Conservation (phyloP, 2,329 filamentous ascomycete species). For the Penicillium sp. region DNA sequence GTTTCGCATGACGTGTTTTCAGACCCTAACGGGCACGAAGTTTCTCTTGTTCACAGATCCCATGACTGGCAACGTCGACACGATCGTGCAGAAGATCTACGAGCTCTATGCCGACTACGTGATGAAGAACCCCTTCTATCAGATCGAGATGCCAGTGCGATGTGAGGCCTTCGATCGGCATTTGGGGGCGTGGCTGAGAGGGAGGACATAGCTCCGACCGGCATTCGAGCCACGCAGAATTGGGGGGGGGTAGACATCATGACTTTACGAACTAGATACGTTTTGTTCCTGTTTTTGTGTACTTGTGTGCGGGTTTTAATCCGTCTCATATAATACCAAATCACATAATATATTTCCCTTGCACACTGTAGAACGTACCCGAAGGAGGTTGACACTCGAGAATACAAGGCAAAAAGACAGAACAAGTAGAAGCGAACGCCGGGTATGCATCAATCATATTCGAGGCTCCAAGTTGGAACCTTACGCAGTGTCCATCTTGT, state of each 20-base stretch:
- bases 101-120: slow-evolving; percentile 96
- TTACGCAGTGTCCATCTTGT: slow-evolving; percentile 91
- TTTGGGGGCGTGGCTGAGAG: slow-evolving; percentile 74
- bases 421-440: slow-evolving; percentile 32
- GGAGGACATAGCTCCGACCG: slow-evolving; percentile 45
- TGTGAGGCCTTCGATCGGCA: slow-evolving; percentile 94
- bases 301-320: slow-evolving; percentile 6
- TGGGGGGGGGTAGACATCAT: slow-evolving; percentile 16
- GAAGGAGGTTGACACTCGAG: slow-evolving; percentile 13
- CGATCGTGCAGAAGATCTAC: slow-evolving; percentile 80
- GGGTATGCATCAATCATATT: slow-evolving; percentile 40
- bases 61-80: slow-evolving; percentile 79
- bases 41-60: slow-evolving; percentile 94
- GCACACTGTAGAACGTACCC: slow-evolving; percentile 17
- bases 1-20: slow-evolving; percentile 95
- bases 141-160: slow-evolving; percentile 92
- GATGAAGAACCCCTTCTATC: slow-evolving; percentile 99
- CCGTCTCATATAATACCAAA: slow-evolving; percentile 24
- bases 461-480: slow-evolving; percentile 12
- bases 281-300: slow-evolving; percentile 16
- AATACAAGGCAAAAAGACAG: slow-evolving; percentile 24
- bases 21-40: slow-evolving; percentile 89
- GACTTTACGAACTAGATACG: slow-evolving; percentile 25
- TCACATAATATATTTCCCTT: slow-evolving; percentile 22
- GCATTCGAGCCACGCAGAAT: background rate